Percentiles rank a stretch among this genome's conserved stretches.
Conservation (phyloP, 352 stramenopile species). For the Globisporangium radiosum region DNA sequence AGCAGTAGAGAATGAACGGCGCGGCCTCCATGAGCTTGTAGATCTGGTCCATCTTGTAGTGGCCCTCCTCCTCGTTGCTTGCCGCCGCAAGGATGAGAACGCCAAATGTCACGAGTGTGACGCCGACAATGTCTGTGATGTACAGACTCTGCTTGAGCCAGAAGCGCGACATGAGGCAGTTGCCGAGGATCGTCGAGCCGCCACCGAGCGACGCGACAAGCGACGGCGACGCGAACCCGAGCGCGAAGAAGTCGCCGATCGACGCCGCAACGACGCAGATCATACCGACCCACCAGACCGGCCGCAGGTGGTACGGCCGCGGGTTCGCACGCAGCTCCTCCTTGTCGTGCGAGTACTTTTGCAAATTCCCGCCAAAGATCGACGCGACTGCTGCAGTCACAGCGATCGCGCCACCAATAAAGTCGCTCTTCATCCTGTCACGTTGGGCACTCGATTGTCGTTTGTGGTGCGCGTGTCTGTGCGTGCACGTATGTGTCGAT, state of each 20-base stretch:
- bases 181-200: constrained; percentile 78
- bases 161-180: constrained; percentile 81
- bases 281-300: constrained; percentile 88
- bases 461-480: background rate
- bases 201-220: constrained; percentile 77
- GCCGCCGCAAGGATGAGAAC: constrained; percentile 75
- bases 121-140: constrained; percentile 75
- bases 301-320: constrained; percentile 75
- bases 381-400: constrained; percentile 70
- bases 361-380: constrained; percentile 89
- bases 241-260: constrained; percentile 79
- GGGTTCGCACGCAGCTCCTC: constrained; percentile 63
- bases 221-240: constrained; percentile 85
- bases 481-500: background rate
- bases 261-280: constrained; percentile 75
- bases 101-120: constrained; percentile 66
- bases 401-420: constrained; percentile 74
- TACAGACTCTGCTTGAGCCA: constrained; percentile 85
- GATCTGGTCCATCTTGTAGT: constrained; percentile 86
- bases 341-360: constrained; percentile 88
- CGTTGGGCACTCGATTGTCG: no score
- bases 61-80: constrained; percentile 56
- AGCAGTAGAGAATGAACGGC: constrained; percentile 78
- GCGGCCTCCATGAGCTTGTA: constrained; percentile 74
- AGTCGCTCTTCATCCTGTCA: constrained; percentile 50